Conservation (phyloP, 805 yeast species). For the Candida chauliodis region DNA sequence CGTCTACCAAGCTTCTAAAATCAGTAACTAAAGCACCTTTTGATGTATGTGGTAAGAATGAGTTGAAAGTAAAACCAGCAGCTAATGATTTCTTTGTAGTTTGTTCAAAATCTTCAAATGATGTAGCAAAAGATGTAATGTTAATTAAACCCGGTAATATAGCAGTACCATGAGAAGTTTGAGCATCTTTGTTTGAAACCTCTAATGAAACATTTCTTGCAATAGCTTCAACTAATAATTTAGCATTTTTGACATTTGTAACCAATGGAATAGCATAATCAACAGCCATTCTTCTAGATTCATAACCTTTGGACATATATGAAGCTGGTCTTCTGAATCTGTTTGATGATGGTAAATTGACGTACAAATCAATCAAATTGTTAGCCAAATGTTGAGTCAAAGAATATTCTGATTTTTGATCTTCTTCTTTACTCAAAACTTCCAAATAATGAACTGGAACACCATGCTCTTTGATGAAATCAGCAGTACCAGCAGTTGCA, state of each 20-base stretch:
- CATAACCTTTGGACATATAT: constrained; percentile 95
- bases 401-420: constrained; percentile 89
- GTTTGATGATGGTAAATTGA: constrained; percentile 94
- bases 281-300: constrained; percentile 99
- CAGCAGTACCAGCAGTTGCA: constrained; percentile 99
- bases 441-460: constrained; percentile 94
- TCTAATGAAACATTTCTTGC: constrained; percentile 66
- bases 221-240: constrained; percentile 90
- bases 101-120: constrained; percentile 62
- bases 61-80: constrained; percentile 85
- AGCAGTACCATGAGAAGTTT: constrained; percentile 81
- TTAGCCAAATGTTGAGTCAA: constrained; percentile 94
- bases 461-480: constrained; percentile 91
- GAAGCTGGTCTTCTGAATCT: constrained; percentile 98
- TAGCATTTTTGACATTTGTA: constrained; percentile 96
- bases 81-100: constrained; percentile 69
- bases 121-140: constrained; percentile 74
- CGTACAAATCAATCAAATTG: constrained; percentile 92
- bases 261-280: constrained; percentile 97
- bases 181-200: constrained; percentile 77
- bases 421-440: constrained; percentile 68
- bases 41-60: constrained; percentile 70
- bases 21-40: constrained; percentile 64
- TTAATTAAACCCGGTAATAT: constrained; percentile 85
- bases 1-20: constrained; percentile 60